Conservation (phyloP, 495 filamentous ascomycete genomes). For the Pseudomonodictys pantanalensis region DNA sequence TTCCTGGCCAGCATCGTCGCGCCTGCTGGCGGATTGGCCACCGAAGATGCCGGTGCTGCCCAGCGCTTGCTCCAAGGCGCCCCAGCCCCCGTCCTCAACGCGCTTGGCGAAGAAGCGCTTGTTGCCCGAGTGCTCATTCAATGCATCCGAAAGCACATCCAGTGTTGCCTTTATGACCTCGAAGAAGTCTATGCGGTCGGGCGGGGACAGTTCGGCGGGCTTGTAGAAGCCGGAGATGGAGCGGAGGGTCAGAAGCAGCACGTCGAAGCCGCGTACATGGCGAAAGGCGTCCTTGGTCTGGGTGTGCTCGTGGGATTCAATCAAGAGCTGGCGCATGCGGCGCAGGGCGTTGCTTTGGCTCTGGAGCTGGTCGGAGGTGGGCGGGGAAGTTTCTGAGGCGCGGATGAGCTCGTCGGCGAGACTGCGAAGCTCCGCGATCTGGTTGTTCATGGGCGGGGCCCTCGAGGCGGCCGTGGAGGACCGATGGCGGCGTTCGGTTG, state of each 20-base stretch:
- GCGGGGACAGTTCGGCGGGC: conserved; percentile 54
- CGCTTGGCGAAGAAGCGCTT: conserved; percentile 75
- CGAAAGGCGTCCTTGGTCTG: conserved; percentile 77
- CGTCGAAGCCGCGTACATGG: conserved; percentile 74
- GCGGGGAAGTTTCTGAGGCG: conserved; percentile 11
- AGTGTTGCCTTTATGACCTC: conserved; percentile 68
- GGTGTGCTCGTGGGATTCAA: conserved; percentile 48
- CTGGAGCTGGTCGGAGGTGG: conserved; percentile 29
- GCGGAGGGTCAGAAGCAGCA: conserved; percentile 63
- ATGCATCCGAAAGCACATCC: conserved; percentile 67
- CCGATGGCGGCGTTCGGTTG: conserved; percentile 28
- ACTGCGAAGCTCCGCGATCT: conserved; percentile 32
- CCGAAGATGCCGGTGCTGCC: conserved; percentile 59
- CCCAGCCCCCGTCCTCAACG: conserved; percentile 72
- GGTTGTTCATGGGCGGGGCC: conserved; percentile 31
- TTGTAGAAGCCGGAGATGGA: conserved; percentile 72
- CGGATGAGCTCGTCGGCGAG: conserved; percentile 30
- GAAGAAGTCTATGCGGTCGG: conserved; percentile 62
- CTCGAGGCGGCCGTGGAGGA: conserved; percentile 34
- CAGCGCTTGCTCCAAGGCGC: conserved; percentile 68
- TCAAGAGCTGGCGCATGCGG: conserved; percentile 55
- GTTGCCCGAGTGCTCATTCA: conserved; percentile 82
- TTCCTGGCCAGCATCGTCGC: conserved; percentile 61
- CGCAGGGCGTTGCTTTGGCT: conserved; percentile 36
- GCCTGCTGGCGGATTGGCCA: conserved; percentile 31